Base-by-base conservation (phyloP, 257 asterid species). In the Linaria vulgaris region DNA sequence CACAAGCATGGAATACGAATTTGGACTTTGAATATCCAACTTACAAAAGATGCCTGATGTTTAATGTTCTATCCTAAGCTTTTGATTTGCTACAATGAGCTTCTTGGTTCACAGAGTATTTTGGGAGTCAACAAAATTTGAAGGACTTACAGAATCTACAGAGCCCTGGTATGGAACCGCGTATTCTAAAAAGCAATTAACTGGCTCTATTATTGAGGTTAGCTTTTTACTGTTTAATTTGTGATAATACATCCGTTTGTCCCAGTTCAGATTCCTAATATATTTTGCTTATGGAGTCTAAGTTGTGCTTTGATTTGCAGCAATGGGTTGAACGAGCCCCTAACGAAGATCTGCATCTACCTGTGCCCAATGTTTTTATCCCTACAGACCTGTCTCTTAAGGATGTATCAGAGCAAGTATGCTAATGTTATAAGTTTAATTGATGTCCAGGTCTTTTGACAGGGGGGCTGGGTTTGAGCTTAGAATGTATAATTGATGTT, bases 151-250 rank as follows among this genome's bases (percentile, higher is more conserved):
- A 3, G 72, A 78, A 74, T 70, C 59, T 71, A 70, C 69, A 21
- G 99, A 94, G 76, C 97, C 97, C 57, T 90, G 99, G 97, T 94
- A 94, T 77, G 95, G 97, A 75, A 94, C 99, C 20, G 82, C 87
- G 56, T 90, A 79, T 79, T 80, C 90, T 67, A 54, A 81, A 21
- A 97, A 87, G 74, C 78, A 75, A 71, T 69, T 90, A 59, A 64
- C 76, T 72, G 80, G 81, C 52, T 79, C 88, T 65, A 73, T 69
- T 38, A 83, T 85, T 79, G 87, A 85, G 99, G 99, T 94, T 72
- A 67, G 80, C 50, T 76, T 69, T 78, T 57, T 44, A 49, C 57
- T 64, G 58, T 49, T 45, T 61, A 44, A 39, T 67, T 53, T 50
- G 59, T 31, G 73, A 63, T 61, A 49, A 41, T 24, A 43, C 41